phyloP scores from a whole-genome alignment of 371 early-diverging fungal species.

The Sporodiniella umbellata region DNA sequence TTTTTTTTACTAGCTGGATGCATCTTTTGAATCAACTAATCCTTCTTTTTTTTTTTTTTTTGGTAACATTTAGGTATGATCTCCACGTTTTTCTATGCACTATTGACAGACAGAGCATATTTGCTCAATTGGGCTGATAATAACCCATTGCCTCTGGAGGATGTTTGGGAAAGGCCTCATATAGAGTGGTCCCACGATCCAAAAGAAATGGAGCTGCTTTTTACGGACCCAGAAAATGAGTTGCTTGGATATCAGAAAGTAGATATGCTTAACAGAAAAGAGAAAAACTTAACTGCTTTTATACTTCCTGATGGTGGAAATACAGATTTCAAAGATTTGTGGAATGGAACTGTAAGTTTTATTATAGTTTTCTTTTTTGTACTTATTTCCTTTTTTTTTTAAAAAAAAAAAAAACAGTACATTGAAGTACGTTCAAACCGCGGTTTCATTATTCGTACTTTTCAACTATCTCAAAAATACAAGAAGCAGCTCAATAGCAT shows the following conservation, averaged over 20 bases:
- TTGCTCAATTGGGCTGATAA: slow-evolving; percentile 33
- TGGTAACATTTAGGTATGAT: slow-evolving; percentile 52
- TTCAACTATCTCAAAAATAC: slow-evolving; percentile 29
- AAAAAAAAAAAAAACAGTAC: too few relatives aligned
- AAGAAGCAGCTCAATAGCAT: slow-evolving; percentile 21
- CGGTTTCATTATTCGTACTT: slow-evolving; percentile 44
- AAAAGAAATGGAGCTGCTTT: slow-evolving; percentile 33
- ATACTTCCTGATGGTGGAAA: slow-evolving; percentile 40
- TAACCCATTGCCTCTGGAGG: slow-evolving; percentile 39
- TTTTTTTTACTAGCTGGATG: too few relatives aligned
- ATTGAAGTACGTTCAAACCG: slow-evolving; percentile 44
- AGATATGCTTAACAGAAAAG: slow-evolving; percentile 38
- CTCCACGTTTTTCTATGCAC: slow-evolving; percentile 45
- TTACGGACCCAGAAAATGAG: slow-evolving; percentile 11
- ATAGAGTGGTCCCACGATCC: slow-evolving; percentile 44
- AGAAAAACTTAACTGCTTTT: slow-evolving; percentile 11
- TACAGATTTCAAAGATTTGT: slow-evolving; percentile 40
- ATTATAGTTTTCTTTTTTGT: not conserved
- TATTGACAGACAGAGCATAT: slow-evolving; percentile 43
- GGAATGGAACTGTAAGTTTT: slow-evolving; percentile 40
- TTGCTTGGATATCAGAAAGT: slow-evolving; percentile 28
- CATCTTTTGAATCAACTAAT: too few relatives aligned
- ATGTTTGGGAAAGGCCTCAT: slow-evolving; percentile 40
- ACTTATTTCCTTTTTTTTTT: not conserved
- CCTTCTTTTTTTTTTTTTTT: too few relatives aligned